Base-by-base conservation (phyloP, 2,329 filamentous ascomycete genomes). In the Rasamsonia emersonii region DNA sequence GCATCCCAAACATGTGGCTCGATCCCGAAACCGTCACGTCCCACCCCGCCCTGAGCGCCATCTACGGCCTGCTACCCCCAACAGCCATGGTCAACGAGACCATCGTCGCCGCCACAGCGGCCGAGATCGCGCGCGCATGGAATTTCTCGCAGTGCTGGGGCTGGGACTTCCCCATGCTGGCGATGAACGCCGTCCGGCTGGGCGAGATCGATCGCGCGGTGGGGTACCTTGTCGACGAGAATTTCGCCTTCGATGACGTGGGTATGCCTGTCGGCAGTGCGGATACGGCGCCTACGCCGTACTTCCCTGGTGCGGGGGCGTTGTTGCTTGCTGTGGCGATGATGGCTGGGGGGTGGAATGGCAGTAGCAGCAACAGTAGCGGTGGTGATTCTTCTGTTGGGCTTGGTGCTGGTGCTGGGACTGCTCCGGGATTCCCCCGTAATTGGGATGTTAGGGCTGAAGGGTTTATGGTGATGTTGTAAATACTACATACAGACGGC, bases 271-370 rank as follows among this genome's bases (percentile, higher is more conserved):
- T 69, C 4, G 71, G 71, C 1, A 54, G 59, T 4, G 29, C 11
- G 11, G 33, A 25, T 11, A 58, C 66, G 24, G 72, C 74, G 6
- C 61, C 71, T 1, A 75, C 72, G 17, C 73, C 72, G 7, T 76
- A 76, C 48, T 73, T 76, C 36, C 72, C 72, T 0, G 65, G 64
- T 13, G 60, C 63, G 20, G 61, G 66, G 2, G 61, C 61, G 2
- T 53, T 76, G 36, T 41, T 76, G 43, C 46, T 72, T 18, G 69
- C 68, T 0, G 55, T 70, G 36, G 71, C 67, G 2, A 73, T 75
- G 69, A 67, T 75, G 65, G 66, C 68, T 8, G 70, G 68, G 2
- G 72, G 68, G 0, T 75, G 72, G 71, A 70, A 74, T 43, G 67
- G 61, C n/a, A n/a, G n/a, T n/a, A n/a, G n/a, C n/a, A n/a, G n/a